phyloP scores from a whole-genome alignment of 2,329 filamentous ascomycete genomes.

The Talaromyces pinophilus region DNA sequence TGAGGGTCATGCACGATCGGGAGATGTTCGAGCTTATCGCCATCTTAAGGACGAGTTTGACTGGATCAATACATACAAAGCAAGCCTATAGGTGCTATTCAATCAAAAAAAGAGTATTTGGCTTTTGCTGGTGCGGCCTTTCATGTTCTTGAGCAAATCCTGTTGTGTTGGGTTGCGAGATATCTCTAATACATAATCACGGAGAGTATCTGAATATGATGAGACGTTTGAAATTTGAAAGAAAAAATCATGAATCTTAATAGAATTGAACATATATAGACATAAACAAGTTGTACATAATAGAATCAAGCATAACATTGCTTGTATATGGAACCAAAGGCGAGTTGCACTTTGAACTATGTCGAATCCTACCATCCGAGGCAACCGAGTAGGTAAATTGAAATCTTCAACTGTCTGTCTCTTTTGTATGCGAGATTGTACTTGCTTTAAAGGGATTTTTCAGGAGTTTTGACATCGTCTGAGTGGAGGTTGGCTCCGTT shows the following conservation, averaged over 20 bases:
- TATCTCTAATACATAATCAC: not conserved
- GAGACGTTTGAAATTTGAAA: too few relatives aligned
- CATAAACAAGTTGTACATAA: too few relatives aligned
- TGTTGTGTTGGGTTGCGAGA: not conserved
- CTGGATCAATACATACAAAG: constrained; percentile 43
- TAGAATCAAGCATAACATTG: too few relatives aligned
- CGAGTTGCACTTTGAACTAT: too few relatives aligned
- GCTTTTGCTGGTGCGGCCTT: not conserved
- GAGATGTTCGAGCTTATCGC: constrained; percentile 50
- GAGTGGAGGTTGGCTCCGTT: too few relatives aligned
- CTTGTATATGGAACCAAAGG: too few relatives aligned
- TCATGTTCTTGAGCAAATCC: not conserved
- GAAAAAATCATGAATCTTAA: not conserved
- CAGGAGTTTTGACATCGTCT: not conserved
- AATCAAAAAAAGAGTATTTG: too few relatives aligned
- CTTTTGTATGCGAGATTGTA: not conserved
- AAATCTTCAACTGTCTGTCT: not conserved
- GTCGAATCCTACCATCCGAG: not conserved
- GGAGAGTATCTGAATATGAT: too few relatives aligned
- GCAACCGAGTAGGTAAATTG: not conserved
- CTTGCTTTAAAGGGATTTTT: not conserved
- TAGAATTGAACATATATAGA: not conserved
- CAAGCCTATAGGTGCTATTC: not conserved
- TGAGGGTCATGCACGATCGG: constrained; percentile 56
- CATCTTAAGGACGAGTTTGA: constrained; percentile 46